phyloP scores from a whole-genome alignment of 208 protist genomes.

The Trypanosoma platydactyli region DNA sequence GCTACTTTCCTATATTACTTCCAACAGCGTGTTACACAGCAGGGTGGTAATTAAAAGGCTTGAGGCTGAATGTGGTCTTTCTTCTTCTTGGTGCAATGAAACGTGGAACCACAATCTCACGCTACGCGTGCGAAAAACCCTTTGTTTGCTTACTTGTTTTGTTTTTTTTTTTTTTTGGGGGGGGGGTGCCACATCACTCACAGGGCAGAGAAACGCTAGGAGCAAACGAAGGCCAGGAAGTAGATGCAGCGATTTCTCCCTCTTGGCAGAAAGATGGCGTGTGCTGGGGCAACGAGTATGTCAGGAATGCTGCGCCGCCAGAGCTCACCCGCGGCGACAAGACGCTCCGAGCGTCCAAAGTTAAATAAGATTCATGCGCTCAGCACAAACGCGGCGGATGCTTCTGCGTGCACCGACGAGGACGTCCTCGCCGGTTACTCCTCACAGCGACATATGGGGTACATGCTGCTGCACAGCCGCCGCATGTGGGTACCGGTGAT shows the following conservation, averaged over 20 bases:
- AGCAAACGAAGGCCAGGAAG: background rate
- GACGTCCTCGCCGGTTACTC: slow-evolving; percentile 73
- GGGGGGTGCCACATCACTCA: too few species aligned
- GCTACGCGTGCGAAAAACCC: background rate
- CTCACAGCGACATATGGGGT: slow-evolving; percentile 40
- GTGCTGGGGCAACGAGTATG: background rate
- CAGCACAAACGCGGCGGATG: slow-evolving; percentile 60
- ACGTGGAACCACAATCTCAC: background rate
- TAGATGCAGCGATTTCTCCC: slow-evolving; percentile 15
- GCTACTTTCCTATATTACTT: too few species aligned
- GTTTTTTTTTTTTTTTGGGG: slow-evolving; percentile 9
- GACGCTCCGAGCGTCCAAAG: background rate
- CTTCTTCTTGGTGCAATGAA: too few species aligned
- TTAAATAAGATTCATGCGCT: slow-evolving; percentile 40
- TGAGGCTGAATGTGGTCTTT: background rate
- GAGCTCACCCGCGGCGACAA: background rate
- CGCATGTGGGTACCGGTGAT: slow-evolving; percentile 65
- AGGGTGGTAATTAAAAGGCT: background rate
- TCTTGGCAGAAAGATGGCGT: background rate
- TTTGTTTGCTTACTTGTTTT: background rate
- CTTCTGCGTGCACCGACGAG: slow-evolving; percentile 45
- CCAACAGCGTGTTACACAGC: too few species aligned
- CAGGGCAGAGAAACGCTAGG: too few species aligned
- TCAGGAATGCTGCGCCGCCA: slow-evolving; percentile 7
- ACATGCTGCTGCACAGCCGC: slow-evolving; percentile 62